Conservation (phyloP, 2,329 filamentous ascomycete species). For the Phyllosticta paracitricarpa region DNA sequence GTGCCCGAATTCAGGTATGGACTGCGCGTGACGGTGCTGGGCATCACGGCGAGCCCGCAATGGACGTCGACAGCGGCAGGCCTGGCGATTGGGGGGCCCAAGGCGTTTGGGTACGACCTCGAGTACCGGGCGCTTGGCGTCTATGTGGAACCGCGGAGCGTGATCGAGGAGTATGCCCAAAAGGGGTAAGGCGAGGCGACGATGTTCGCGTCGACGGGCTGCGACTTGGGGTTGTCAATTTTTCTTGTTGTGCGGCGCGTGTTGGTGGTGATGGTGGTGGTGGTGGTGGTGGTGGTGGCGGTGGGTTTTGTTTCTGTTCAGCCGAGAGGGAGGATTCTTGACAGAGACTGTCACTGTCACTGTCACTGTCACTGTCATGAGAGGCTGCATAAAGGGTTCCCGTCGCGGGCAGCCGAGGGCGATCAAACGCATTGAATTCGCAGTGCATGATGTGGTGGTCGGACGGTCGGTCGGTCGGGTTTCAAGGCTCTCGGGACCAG, state of each 20-base stretch:
- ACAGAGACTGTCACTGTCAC: no score
- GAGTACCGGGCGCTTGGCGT: constrained; percentile 5
- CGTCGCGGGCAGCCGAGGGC: neutral
- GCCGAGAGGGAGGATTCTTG: no score
- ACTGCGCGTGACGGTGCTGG: constrained; percentile 8
- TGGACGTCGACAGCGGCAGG: constrained; percentile 6
- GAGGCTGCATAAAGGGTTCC: neutral
- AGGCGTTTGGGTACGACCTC: constrained; percentile 9
- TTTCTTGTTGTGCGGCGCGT: no score
- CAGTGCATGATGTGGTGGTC: no score
- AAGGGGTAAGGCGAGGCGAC: neutral
- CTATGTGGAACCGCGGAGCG: constrained; percentile 10
- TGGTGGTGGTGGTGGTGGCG: no score
- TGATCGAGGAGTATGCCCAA: constrained; percentile 4
- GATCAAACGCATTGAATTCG: neutral
- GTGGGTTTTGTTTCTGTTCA: no score
- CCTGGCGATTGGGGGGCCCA: constrained; percentile 6
- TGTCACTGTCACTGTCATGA: no score
- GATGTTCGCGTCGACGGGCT: neutral
- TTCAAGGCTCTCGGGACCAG: neutral
- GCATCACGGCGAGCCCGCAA: constrained; percentile 8
- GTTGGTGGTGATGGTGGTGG: no score
- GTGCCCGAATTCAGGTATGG: constrained; percentile 10
- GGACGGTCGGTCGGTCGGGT: neutral
- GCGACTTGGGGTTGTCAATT: neutral